Evolutionary conservation across 2,329 filamentous ascomycete genomes (phyloP).

Genomic region (Incumbomyces lentus): DNA sequence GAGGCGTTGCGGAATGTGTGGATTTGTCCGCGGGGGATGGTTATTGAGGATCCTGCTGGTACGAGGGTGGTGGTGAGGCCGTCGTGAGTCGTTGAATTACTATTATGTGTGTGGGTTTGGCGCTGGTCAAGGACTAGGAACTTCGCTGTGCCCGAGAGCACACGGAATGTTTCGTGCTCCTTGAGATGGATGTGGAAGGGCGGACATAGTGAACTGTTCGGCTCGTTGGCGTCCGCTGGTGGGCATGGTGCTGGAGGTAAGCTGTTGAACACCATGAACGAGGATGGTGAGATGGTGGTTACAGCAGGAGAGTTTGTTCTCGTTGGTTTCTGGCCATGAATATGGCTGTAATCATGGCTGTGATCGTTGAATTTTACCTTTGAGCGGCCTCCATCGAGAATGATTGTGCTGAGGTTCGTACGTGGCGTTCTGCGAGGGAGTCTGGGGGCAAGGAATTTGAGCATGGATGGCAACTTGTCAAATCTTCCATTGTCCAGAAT

Average conservation of each 20-base stretch:
- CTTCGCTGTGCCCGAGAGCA: constrained; percentile 5
- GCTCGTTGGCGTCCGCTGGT: neutral
- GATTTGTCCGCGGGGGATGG: constrained; percentile 4
- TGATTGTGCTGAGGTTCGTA: constrained; percentile 6
- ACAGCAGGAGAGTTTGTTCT: neutral
- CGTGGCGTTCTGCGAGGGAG: constrained; percentile 3
- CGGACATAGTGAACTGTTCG: constrained; percentile 7
- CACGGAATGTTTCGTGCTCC: constrained; percentile 11
- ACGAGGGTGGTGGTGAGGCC: constrained; percentile 3
- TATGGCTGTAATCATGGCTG: too few species aligned
- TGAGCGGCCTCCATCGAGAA: constrained; percentile 8
- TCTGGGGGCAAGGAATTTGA: neutral
- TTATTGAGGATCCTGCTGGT: neutral
- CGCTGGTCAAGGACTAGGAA: constrained; percentile 6
- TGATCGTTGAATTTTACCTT: constrained; percentile 4
- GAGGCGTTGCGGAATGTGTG: constrained; percentile 10
- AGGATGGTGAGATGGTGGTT: neutral
- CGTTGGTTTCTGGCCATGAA: neutral
- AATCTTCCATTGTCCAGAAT: too few species aligned
- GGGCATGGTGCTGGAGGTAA: constrained; percentile 4
- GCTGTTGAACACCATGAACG: constrained; percentile 6
- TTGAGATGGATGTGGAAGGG: constrained; percentile 9
- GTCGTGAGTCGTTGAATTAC: neutral
- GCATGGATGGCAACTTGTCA: neutral
- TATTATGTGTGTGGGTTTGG: neutral